A percentile compares a stretch with the other conserved stretches of the same genome.
phyloP scores from a whole-genome alignment of 2,329 filamentous ascomycete genomes.

The Colletotrichum tamarilloi region DNA sequence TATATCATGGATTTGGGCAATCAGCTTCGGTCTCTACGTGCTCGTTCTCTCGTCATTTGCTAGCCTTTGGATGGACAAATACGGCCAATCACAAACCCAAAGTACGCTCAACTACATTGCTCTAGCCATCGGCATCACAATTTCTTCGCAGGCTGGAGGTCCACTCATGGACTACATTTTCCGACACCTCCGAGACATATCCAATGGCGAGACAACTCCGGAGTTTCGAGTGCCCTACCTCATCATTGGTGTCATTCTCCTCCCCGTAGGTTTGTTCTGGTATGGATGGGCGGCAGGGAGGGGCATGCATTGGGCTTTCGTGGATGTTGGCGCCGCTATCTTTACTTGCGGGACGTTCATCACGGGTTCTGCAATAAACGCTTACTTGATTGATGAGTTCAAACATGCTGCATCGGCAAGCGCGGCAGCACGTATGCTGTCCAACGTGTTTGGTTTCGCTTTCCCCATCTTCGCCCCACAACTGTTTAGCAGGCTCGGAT shows the following conservation, averaged over 20 bases:
- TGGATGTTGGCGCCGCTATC: conserved; percentile 66
- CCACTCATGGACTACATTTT: conserved; percentile 53
- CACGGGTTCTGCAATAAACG: conserved; percentile 63
- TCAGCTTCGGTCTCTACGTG: conserved; percentile 63
- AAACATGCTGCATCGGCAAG: conserved; percentile 50
- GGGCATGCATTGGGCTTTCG: conserved; percentile 64
- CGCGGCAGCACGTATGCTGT: conserved; percentile 64
- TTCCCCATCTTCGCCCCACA: conserved; percentile 66
- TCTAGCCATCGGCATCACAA: conserved; percentile 55
- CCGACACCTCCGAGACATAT: conserved; percentile 21
- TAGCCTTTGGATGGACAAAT: conserved; percentile 56
- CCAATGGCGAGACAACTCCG: conserved; percentile 42
- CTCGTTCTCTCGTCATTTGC: conserved; percentile 66
- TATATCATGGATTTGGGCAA: conserved; percentile 55
- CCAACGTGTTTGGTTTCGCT: conserved; percentile 63
- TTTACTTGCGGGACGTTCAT: conserved; percentile 65
- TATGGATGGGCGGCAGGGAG: conserved; percentile 69
- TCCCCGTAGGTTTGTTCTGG: conserved; percentile 65
- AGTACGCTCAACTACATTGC: conserved; percentile 63
- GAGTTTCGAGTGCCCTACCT: conserved; percentile 65
- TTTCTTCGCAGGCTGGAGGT: conserved; percentile 50
- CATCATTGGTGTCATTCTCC: conserved; percentile 60
- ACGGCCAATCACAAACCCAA: conserved; percentile 55
- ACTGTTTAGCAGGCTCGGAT: conserved; percentile 49
- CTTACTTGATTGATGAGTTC: conserved; percentile 66